phyloP scores from a whole-genome alignment of 2,329 filamentous ascomycete genomes.

The Exophiala sp. region DNA sequence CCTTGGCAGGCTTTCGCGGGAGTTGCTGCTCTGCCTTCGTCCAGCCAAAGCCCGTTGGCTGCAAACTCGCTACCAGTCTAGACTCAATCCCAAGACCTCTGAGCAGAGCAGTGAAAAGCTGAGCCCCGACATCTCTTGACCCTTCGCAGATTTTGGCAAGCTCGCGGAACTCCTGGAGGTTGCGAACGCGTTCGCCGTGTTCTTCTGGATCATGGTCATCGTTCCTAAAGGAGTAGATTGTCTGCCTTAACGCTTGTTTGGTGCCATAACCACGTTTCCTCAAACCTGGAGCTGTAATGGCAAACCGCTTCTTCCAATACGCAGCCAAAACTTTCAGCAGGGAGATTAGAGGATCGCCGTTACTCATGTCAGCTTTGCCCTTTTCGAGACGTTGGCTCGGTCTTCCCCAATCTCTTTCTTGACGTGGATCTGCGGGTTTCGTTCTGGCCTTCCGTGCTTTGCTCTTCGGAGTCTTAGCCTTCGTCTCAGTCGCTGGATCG shows the following conservation, averaged over 20 bases:
- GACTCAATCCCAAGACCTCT: constrained; percentile 78
- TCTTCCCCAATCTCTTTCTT: constrained; percentile 66
- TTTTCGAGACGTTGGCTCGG: constrained; percentile 67
- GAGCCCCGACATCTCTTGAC: constrained; percentile 81
- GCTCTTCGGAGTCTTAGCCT: constrained; percentile 31
- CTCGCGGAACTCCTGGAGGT: constrained; percentile 64
- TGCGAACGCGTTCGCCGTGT: constrained; percentile 74
- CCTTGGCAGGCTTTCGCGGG: constrained; percentile 14
- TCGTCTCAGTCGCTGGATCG: constrained; percentile 38
- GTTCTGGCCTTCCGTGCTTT: constrained; percentile 40
- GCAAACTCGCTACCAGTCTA: constrained; percentile 77
- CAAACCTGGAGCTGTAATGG: constrained; percentile 70
- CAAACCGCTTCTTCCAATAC: constrained; percentile 87
- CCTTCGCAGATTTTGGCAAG: constrained; percentile 69
- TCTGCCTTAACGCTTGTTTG: constrained; percentile 68
- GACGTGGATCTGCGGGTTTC: constrained; percentile 40
- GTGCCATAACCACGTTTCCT: constrained; percentile 89
- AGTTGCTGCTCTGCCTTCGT: constrained; percentile 70
- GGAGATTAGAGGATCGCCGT: constrained; percentile 74
- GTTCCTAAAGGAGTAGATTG: constrained; percentile 66
- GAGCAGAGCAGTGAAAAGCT: constrained; percentile 83
- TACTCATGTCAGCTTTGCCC: constrained; percentile 71
- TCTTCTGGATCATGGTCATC: constrained; percentile 58
- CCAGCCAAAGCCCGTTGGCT: constrained; percentile 87
- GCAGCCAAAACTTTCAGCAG: constrained; percentile 72